phyloP scores from a whole-genome alignment of 352 stramenopile species.

The Pythium brassicae region DNA sequence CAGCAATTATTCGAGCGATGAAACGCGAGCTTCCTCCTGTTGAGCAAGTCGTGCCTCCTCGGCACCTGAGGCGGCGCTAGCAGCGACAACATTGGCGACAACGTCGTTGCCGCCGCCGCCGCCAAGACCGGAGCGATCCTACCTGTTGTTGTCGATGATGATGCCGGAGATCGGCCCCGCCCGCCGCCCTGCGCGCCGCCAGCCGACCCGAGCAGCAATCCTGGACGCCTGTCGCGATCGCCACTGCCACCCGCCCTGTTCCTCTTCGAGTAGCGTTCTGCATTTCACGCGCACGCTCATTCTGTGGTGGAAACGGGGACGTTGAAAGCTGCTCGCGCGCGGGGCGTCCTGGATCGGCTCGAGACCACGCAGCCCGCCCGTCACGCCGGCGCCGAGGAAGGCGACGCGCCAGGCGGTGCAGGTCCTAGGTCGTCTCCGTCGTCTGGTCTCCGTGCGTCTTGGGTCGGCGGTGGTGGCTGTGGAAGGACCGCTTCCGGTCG shows the following conservation, averaged over 20 bases:
- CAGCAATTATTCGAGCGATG: conserved; percentile 9
- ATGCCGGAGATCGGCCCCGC: no score
- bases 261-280: no score
- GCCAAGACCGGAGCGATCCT: conserved; percentile 5
- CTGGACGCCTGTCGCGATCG: no score
- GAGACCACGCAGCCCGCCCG: no score
- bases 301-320: no score
- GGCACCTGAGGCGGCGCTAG: no score
- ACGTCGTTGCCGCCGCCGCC: conserved; percentile 1
- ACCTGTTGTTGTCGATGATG: conserved; percentile 13
- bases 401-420: not conserved
- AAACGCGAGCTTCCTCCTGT: conserved; percentile 12
- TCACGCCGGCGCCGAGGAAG: not conserved
- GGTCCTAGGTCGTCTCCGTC: conserved; percentile 5
- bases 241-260: no score
- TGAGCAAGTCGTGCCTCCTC: conserved; percentile 12
- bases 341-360: no score
- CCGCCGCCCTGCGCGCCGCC: not conserved
- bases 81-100: not conserved
- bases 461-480: conserved; percentile 19
- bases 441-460: conserved; percentile 18
- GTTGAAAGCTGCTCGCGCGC: no score
- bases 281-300: no score
- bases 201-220: not conserved
- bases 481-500: conserved; percentile 34